These are phyloP conservation scores for Nicotiana tabacum DNA, from an alignment of 257 asterid species.

Conservation along the genomic window DNA sequence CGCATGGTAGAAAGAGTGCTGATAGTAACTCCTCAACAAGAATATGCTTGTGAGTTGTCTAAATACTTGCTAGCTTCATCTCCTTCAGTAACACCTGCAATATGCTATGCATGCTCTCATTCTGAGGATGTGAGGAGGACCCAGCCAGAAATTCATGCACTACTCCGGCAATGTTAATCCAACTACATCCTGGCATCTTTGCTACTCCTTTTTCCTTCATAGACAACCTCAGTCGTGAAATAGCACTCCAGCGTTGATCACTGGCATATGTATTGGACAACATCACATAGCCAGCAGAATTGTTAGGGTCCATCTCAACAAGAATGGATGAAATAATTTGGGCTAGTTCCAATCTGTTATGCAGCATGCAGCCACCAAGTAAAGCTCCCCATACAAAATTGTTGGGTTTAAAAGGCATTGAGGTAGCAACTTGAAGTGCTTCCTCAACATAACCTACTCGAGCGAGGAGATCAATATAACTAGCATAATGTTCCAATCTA, in stretches of 20 bases:
- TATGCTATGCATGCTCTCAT: conserved; percentile 16
- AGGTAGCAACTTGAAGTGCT: conserved; percentile 44
- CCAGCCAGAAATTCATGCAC: conserved; percentile 63
- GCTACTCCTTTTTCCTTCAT: conserved; percentile 64
- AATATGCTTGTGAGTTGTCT: conserved; percentile 2
- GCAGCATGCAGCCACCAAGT: conserved; percentile 55
- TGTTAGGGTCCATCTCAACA: conserved; percentile 53
- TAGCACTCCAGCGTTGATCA: conserved; percentile 47
- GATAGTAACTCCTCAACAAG: neutral
- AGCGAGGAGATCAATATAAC: conserved; percentile 66
- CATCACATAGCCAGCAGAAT: conserved; percentile 76
- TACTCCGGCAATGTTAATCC: conserved; percentile 46
- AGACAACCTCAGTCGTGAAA: conserved; percentile 40
- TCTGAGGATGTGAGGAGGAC: conserved; percentile 16
- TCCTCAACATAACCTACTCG: conserved; percentile 64
- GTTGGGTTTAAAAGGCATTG: conserved; percentile 59
- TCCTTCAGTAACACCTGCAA: conserved; percentile 42
- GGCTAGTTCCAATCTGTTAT: conserved; percentile 50
- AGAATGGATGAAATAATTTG: conserved; percentile 48
- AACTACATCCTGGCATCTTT: conserved; percentile 63
- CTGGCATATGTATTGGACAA: conserved; percentile 62
- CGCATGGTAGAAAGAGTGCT: neutral
- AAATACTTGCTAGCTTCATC: conserved; percentile 30
- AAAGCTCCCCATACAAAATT: conserved; percentile 70
- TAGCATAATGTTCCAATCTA: conserved; percentile 62